A percentile compares a stretch with the other conserved stretches of the same genome.
Evolutionary conservation across 805 yeast genomes (phyloP).

Genomic region (Yarrowia phangngaensis): DNA sequence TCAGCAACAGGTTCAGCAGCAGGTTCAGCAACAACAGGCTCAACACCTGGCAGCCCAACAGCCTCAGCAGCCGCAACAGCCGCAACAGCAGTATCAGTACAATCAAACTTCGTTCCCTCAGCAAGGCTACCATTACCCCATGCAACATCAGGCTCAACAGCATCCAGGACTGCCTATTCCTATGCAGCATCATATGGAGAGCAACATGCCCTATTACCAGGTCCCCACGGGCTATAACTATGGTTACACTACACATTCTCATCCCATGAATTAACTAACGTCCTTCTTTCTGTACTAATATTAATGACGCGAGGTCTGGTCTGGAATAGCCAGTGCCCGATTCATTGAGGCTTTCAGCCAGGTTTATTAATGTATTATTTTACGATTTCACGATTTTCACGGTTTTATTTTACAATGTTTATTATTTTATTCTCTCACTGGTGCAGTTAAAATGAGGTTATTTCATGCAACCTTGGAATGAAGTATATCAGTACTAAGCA

Average conservation of each 20-base stretch:
- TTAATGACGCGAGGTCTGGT: too few species aligned
- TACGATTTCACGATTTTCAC: too few species aligned
- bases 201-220: constrained; percentile 19
- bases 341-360: too few species aligned
- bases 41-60: neutral
- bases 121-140: constrained; percentile 22
- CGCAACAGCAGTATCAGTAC: constrained; percentile 7
- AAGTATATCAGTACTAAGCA: too few species aligned
- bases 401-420: too few species aligned
- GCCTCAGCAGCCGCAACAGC: neutral
- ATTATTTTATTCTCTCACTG: too few species aligned
- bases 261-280: constrained; percentile 20
- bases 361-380: too few species aligned
- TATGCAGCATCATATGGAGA: constrained; percentile 4
- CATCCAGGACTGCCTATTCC: constrained; percentile 20
- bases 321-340: too few species aligned
- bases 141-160: constrained; percentile 14
- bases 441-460: too few species aligned
- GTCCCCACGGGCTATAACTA: constrained; percentile 16
- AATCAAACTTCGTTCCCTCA: constrained; percentile 23
- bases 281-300: constrained; percentile 21
- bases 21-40: neutral
- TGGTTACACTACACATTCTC: constrained; percentile 10
- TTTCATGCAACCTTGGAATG: too few species aligned
- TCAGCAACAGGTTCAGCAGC: neutral